These are phyloP conservation scores for Zychaea mexicana DNA, from an alignment of 371 early-diverging fungal genomes.

Conservation along the genomic window DNA sequence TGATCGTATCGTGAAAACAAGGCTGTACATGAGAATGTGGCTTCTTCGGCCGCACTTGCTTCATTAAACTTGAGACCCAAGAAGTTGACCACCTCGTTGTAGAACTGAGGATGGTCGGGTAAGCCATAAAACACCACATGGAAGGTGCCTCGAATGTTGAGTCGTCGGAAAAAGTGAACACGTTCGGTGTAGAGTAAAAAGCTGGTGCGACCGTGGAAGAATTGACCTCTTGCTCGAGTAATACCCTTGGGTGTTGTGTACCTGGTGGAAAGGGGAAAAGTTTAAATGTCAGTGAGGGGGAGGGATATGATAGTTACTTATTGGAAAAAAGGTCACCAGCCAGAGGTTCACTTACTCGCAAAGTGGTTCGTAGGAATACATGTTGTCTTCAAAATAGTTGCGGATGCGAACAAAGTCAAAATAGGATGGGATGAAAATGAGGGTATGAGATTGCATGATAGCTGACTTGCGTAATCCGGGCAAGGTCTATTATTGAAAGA, in stretches of 20 bases:
- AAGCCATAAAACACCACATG: slow-evolving; percentile 90
- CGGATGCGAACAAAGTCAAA: slow-evolving; percentile 95
- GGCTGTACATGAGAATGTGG: slow-evolving; percentile 67
- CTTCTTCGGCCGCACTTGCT: slow-evolving; percentile 57
- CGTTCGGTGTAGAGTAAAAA: slow-evolving; percentile 91
- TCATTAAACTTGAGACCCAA: slow-evolving; percentile 48
- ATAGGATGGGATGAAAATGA: slow-evolving; percentile 94
- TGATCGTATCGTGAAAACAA: slow-evolving; percentile 86
- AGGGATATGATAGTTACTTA: no score
- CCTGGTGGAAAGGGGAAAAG: no score
- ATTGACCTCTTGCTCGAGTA: slow-evolving; percentile 74
- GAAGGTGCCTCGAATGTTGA: slow-evolving; percentile 81
- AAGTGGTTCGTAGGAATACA: slow-evolving; percentile 72
- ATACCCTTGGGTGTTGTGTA: slow-evolving; percentile 72
- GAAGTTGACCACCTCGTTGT: slow-evolving; percentile 86
- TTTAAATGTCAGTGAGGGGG: no score
- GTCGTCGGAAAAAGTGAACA: slow-evolving; percentile 91
- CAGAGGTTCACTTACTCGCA: slow-evolving; percentile 66
- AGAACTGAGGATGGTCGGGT: slow-evolving; percentile 87
- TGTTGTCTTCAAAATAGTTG: slow-evolving; percentile 81
- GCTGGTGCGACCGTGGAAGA: slow-evolving; percentile 78
- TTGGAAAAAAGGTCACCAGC: not conserved
- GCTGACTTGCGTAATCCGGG: slow-evolving; percentile 63
- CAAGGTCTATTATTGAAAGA: slow-evolving; percentile 36
- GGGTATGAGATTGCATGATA: slow-evolving; percentile 69